Evolutionary conservation across 192 early-diverging fungal genomes (phyloP), one percentile per base, ranked within the genome.

Genomic region (Allomyces macrogynus): DNA sequence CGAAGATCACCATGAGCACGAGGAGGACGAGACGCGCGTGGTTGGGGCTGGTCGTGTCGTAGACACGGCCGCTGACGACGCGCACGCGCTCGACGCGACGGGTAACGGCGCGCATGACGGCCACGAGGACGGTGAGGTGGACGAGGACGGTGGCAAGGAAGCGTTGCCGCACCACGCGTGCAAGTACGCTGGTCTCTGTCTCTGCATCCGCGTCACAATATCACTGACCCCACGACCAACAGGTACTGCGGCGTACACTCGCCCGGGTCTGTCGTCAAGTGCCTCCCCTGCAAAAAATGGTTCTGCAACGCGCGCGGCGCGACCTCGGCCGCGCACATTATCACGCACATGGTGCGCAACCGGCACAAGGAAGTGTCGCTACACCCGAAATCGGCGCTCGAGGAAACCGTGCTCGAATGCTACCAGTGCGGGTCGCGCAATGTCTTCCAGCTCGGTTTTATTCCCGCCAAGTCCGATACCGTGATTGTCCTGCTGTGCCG

Each of bases 391-490:
- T 87, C 88, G 10, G 87, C 90, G 23, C 82, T 99, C 12, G 95
- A 94, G 23, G 95, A 97, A 61, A 92, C 90, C 1, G 81, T 86
- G 2, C 79, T 99, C 43, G 95, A 99, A 73, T 99, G 95, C 72
- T 99, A 97, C 78, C 91, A 94, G 74, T 99, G 95, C 75, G 91
- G 94, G 16, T 87, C 81, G 43, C 80, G 87, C 63, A 99, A 99
- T 69, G 86, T 93, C 40, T 99, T 99, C 73, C 79, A 92, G 61
- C 82, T 99, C 32, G 96, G 96, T 3, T 99, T 97, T 68, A 97
- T 97, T 68, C 96, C 96, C 8, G 96, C 96, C 24, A 99, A 99
- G 76, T 86, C 87, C 26, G 93, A 97, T 70, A 93, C 94, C 4
- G 94, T 99, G 10, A 93, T 99, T 10, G 94, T 99, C 18, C 76